phyloP scores from a whole-genome alignment of 768 basidiomycete species.

The Pleurotus salmoneostramineus region DNA sequence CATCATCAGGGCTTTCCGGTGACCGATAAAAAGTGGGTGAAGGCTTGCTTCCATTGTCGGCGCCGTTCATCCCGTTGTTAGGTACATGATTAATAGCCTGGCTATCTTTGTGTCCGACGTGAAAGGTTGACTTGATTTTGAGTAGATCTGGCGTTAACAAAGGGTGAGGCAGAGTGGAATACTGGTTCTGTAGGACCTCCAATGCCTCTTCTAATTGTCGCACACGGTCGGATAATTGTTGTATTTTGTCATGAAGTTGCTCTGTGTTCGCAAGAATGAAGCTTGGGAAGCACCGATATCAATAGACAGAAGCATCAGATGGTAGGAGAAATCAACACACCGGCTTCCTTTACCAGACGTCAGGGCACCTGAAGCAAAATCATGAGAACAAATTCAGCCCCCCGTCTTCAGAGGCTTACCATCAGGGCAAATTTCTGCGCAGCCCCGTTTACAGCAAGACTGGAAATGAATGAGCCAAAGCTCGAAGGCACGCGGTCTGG shows the following conservation, averaged over 20 bases:
- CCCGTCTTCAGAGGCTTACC: conserved; percentile 27
- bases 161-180: conserved; percentile 43
- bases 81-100: not conserved
- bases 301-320: conserved; percentile 11
- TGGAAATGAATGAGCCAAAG: conserved; percentile 12
- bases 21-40: no score
- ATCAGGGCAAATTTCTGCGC: conserved; percentile 64
- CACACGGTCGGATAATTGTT: conserved; percentile 58
- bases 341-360: conserved; percentile 64
- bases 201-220: conserved; percentile 62
- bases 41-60: not conserved
- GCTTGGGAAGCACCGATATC: conserved; percentile 23
- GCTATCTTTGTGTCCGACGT: conserved; percentile 26
- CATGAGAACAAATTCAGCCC: not conserved
- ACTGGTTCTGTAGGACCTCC: conserved; percentile 35
- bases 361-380: conserved; percentile 40
- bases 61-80: not conserved
- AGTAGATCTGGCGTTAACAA: conserved; percentile 56
- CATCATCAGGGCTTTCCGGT: not conserved
- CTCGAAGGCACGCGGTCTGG: not conserved
- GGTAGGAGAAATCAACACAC: conserved; percentile 25
- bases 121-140: conserved; percentile 64
- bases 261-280: conserved; percentile 70
- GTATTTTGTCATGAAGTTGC: conserved; percentile 61
- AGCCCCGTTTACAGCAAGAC: conserved; percentile 53